Base-by-base conservation (phyloP, 495 filamentous ascomycete genomes). In the Hyaloscypha hepaticicola region DNA sequence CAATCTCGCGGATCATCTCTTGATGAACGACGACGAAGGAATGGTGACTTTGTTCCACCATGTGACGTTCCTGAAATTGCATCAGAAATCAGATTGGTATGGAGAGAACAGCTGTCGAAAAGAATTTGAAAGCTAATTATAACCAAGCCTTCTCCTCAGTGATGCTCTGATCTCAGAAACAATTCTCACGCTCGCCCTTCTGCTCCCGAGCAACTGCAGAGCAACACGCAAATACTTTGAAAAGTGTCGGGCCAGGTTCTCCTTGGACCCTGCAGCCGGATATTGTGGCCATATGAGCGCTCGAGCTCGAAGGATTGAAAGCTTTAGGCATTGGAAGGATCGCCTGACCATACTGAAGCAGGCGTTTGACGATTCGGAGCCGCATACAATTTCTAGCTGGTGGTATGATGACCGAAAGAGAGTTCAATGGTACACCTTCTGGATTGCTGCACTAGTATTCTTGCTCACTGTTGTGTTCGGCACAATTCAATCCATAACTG, bases 381-480 rank as follows among this genome's bases (percentile, higher is more conserved):
- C 83, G n/a, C 65, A 61, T 11, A 80, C 64, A 2, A 58, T 85
- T 0, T 65, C 60, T 1, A 78, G 84, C 65, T 82, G 79, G 79
- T 85, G 82, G 80, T 67, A 74, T 49, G 81, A 86, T 69, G 61
- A 79, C 53, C 69, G 83, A 5, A 80, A 82, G 58, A 72, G 74
- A 12, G 75, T 77, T 0, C 80, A 85, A 66, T 85, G 80, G 79
- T 83, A 80, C 58, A 80, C 80, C 16, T 81, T 84, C 50, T 86
- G 83, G 83, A 74, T 83, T 5, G 83, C 82, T 1, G 73, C 81
- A 2, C 29, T 79, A 14, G 78, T 80, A 1, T 69, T 83, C 0
- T 33, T 74, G 1, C 65, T 85, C 52, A 84, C 80, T 3, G 52
- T 82, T 4, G 76, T 85, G 52, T 83, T 85, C 66, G 82, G 82